A percentile compares a stretch with the other conserved stretches of the same genome.
These are phyloP conservation scores for Triticum aestivum DNA, from an alignment of 176 grass and related monocot species.

Conservation along the genomic window DNA sequence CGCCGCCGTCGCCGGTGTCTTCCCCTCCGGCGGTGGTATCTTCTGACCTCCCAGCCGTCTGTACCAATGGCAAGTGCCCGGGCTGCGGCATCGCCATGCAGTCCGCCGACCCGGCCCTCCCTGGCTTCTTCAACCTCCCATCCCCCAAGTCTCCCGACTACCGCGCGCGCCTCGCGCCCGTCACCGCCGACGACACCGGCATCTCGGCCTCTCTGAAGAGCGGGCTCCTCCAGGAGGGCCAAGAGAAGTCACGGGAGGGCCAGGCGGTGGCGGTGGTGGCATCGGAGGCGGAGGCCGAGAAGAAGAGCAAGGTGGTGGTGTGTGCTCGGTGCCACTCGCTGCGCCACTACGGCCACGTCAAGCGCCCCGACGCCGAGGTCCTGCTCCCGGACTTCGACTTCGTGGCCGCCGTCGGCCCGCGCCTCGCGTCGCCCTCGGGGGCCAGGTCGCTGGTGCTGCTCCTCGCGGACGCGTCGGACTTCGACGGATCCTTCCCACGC, in stretches of 20 bases:
- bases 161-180: conserved; percentile 36
- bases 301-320: conserved; percentile 43
- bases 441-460: conserved; percentile 79
- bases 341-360: conserved; percentile 72
- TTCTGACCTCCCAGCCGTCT: conserved; percentile 1
- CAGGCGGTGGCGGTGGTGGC: not conserved
- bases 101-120: conserved; percentile 49
- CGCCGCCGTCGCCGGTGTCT: not conserved
- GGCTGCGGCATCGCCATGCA: conserved; percentile 75
- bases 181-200: conserved; percentile 46
- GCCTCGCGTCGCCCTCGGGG: conserved; percentile 68
- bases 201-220: conserved; percentile 58
- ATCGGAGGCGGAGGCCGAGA: not conserved
- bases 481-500: conserved; percentile 84
- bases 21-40: not conserved
- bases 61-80: conserved; percentile 26
- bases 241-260: not conserved
- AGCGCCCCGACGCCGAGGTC: conserved; percentile 55
- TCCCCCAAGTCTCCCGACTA: conserved; percentile 47
- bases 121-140: conserved; percentile 65
- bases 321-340: conserved; percentile 83
- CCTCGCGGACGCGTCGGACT: conserved; percentile 69
- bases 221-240: conserved; percentile 23
- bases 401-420: conserved; percentile 49
- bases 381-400: conserved; percentile 88